Percentiles rank a stretch among this genome's conserved stretches.
These are phyloP conservation scores for Curvularia hawaiiensis DNA, from an alignment of 2,329 filamentous ascomycete species.

Conservation along the genomic window DNA sequence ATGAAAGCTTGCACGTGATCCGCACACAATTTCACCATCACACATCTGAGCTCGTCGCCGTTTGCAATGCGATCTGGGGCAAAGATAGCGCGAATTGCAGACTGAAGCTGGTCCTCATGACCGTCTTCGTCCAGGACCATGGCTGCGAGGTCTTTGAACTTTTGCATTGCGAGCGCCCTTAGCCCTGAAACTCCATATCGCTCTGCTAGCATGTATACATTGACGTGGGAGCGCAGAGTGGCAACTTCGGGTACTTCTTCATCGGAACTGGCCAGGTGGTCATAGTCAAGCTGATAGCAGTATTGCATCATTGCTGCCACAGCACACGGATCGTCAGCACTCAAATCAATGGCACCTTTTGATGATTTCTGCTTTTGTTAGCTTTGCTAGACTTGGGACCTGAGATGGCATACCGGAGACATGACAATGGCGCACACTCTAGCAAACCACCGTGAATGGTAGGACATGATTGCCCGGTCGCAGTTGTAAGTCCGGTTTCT, in stretches of 20 bases:
- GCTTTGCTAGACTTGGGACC: background rate
- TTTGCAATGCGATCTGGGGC: slow-evolving; percentile 28
- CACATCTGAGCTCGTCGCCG: slow-evolving; percentile 27
- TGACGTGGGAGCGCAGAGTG: slow-evolving; percentile 33
- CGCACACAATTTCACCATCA: slow-evolving; percentile 36
- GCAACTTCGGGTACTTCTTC: slow-evolving; percentile 26
- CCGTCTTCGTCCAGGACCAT: slow-evolving; percentile 29
- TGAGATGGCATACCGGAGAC: slow-evolving; percentile 21
- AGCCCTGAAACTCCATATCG: slow-evolving; percentile 35
- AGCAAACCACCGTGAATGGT: slow-evolving; percentile 39
- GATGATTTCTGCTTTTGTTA: slow-evolving; percentile 28
- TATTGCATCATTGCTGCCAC: slow-evolving; percentile 44
- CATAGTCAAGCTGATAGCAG: slow-evolving; percentile 40
- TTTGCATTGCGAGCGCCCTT: slow-evolving; percentile 31
- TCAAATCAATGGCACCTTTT: slow-evolving; percentile 36
- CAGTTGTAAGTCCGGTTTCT: slow-evolving; percentile 38
- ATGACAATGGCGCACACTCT: slow-evolving; percentile 35
- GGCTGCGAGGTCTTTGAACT: slow-evolving; percentile 33
- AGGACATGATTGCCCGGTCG: slow-evolving; percentile 37
- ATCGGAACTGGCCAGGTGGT: slow-evolving; percentile 27
- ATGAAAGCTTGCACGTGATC: slow-evolving; percentile 37
- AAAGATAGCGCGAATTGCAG: slow-evolving; percentile 35
- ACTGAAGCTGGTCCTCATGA: slow-evolving; percentile 33
- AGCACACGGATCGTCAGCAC: slow-evolving; percentile 37
- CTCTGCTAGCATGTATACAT: slow-evolving; percentile 38